Percentiles rank a stretch among this genome's conserved stretches.
These are phyloP conservation scores for Candida smagusa DNA, from an alignment of 1,139 yeast genomes.

Conservation along the genomic window DNA sequence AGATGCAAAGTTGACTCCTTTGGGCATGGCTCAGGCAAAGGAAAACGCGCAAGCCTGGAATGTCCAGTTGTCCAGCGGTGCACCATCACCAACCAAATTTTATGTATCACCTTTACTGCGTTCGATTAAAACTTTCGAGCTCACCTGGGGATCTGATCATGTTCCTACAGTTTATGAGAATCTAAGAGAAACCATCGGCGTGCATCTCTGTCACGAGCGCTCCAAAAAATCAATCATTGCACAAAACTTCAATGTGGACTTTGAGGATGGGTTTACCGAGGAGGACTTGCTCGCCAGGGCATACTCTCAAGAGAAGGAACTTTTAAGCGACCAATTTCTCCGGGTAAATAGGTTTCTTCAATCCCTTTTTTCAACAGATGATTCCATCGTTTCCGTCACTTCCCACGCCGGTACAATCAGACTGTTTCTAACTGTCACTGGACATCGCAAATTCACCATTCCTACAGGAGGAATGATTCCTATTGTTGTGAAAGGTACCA, in stretches of 20 bases:
- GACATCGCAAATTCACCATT: conserved; percentile 53
- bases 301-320: conserved; percentile 36
- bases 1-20: conserved; percentile 59
- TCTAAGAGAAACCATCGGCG: conserved; percentile 66
- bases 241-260: conserved; percentile 17
- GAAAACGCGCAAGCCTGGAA: conserved; percentile 46
- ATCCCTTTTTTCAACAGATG: conserved; percentile 43
- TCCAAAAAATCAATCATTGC: conserved; percentile 29
- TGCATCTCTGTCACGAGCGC: conserved; percentile 65
- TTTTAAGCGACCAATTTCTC: conserved; percentile 45
- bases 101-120: conserved; percentile 67
- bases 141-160: conserved; percentile 55
- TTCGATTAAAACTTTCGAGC: conserved; percentile 53
- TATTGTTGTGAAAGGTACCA: conserved; percentile 45
- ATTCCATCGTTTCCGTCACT: conserved; percentile 45
- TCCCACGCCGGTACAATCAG: conserved; percentile 65
- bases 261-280: conserved; percentile 47
- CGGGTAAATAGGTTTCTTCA: conserved; percentile 51
- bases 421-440: conserved; percentile 48
- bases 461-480: conserved; percentile 71
- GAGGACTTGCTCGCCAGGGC: conserved; percentile 40
- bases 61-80: conserved; percentile 41
- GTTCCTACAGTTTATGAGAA: conserved; percentile 44
- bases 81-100: conserved; percentile 52
- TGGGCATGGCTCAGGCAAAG: conserved; percentile 47